Conservation (phyloP, 2,329 filamentous ascomycete species). For the Botryotinia convoluta region DNA sequence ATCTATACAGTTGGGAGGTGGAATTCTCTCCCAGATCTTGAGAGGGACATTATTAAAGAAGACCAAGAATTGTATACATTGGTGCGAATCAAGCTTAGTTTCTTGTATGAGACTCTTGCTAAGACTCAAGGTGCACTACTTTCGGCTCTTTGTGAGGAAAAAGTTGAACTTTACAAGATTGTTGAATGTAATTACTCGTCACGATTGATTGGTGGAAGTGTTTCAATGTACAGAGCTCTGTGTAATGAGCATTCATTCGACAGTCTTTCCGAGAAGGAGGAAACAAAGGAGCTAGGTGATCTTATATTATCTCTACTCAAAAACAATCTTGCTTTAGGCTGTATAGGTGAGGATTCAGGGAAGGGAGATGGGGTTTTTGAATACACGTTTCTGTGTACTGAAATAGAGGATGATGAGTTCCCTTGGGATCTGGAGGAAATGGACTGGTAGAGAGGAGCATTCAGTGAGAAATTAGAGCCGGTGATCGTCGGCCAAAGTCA, state of each 20-base stretch:
- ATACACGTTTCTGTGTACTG: not conserved
- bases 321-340: not conserved
- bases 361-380: not conserved
- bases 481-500: not conserved
- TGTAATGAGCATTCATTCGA: not conserved
- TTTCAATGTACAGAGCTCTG: not conserved
- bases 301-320: not conserved
- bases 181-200: not conserved
- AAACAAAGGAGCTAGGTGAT: no score
- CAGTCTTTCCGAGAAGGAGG: no score
- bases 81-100: not conserved
- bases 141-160: not conserved
- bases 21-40: not conserved
- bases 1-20: not conserved
- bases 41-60: not conserved
- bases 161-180: not conserved
- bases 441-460: not conserved
- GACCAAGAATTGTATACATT: not conserved
- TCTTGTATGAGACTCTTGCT: not conserved
- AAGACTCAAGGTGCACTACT: not conserved
- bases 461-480: not conserved
- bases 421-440: not conserved
- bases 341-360: no score
- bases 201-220: not conserved
- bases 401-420: not conserved